phyloP scores from a whole-genome alignment of 1,139 yeast genomes.

The Hemisphaericaspora xylofermentans region DNA sequence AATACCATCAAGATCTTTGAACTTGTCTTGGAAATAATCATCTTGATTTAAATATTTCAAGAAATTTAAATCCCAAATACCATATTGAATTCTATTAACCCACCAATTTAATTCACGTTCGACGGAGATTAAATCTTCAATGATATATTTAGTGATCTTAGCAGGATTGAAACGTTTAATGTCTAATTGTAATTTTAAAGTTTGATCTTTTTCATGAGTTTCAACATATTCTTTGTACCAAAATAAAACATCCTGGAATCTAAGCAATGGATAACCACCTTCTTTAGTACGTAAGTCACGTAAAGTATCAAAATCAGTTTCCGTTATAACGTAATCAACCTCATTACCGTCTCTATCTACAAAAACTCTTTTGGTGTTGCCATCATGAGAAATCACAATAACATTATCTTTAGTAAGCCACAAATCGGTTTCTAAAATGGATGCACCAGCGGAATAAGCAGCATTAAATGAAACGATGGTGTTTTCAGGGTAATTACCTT shows the following conservation, averaged over 20 bases:
- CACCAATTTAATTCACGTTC: slow-evolving; percentile 59
- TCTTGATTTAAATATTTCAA: slow-evolving; percentile 52
- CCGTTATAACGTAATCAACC: slow-evolving; percentile 39
- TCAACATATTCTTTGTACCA: slow-evolving; percentile 52
- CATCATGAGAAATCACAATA: slow-evolving; percentile 76
- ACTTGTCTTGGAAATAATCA: slow-evolving; percentile 30
- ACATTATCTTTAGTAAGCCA: slow-evolving; percentile 75
- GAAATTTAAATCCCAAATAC: slow-evolving; percentile 76
- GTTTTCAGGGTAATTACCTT: slow-evolving; percentile 73
- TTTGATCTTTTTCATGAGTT: slow-evolving; percentile 19
- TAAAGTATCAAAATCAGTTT: slow-evolving; percentile 42
- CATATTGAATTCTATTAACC: slow-evolving; percentile 69
- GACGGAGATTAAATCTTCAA: slow-evolving; percentile 48
- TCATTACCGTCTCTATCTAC: slow-evolving; percentile 44
- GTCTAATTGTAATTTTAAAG: slow-evolving; percentile 66
- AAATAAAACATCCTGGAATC: slow-evolving; percentile 55
- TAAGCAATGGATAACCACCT: slow-evolving; percentile 60
- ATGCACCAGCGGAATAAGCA: slow-evolving; percentile 69
- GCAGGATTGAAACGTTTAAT: slow-evolving; percentile 72
- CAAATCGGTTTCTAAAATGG: slow-evolving; percentile 78
- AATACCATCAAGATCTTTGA: slow-evolving; percentile 18
- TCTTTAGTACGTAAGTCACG: slow-evolving; percentile 52
- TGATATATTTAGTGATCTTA: slow-evolving; percentile 51
- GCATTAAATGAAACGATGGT: slow-evolving; percentile 70
- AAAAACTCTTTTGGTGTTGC: slow-evolving; percentile 59